Percentiles rank a stretch among this genome's conserved stretches.
Evolutionary conservation across 140 eudicot species (phyloP).

Genomic region (Oenanthe javanica): DNA sequence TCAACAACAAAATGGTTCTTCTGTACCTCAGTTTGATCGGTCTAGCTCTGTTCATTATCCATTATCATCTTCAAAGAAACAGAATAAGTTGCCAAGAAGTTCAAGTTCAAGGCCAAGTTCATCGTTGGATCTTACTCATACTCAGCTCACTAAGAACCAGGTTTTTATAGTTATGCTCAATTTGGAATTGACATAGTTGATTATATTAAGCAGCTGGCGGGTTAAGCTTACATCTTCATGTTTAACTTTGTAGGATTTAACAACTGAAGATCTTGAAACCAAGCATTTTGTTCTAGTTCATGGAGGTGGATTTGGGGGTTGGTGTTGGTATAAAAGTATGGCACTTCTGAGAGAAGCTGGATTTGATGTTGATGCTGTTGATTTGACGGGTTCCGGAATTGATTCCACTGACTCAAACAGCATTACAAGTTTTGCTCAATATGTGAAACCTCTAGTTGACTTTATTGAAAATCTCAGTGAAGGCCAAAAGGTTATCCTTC

Average conservation of each 20-base stretch:
- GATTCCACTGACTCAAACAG: slow-evolving; percentile 24
- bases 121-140: not conserved
- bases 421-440: slow-evolving; percentile 26
- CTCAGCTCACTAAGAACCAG: not conserved
- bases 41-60: slow-evolving; percentile 16
- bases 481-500: slow-evolving; percentile 24
- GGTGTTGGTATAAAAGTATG: slow-evolving; percentile 39
- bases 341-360: slow-evolving; percentile 27
- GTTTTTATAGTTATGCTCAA: not conserved
- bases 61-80: slow-evolving; percentile 3
- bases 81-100: slow-evolving; percentile 13
- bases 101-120: slow-evolving; percentile 11
- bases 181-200: not conserved
- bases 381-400: slow-evolving; percentile 28
- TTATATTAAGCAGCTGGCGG: not conserved
- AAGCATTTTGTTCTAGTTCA: slow-evolving; percentile 29
- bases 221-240: not conserved
- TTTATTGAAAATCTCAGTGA: slow-evolving; percentile 20
- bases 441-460: slow-evolving; percentile 29
- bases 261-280: slow-evolving; percentile 15
- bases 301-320: slow-evolving; percentile 41
- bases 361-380: slow-evolving; percentile 26
- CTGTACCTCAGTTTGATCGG: slow-evolving; percentile 11
- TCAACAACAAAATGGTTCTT: slow-evolving; percentile 11
- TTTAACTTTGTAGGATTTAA: slow-evolving; percentile 5